Conservation (phyloP, 345 rosid genomes). For the Hevea brasiliensis region DNA sequence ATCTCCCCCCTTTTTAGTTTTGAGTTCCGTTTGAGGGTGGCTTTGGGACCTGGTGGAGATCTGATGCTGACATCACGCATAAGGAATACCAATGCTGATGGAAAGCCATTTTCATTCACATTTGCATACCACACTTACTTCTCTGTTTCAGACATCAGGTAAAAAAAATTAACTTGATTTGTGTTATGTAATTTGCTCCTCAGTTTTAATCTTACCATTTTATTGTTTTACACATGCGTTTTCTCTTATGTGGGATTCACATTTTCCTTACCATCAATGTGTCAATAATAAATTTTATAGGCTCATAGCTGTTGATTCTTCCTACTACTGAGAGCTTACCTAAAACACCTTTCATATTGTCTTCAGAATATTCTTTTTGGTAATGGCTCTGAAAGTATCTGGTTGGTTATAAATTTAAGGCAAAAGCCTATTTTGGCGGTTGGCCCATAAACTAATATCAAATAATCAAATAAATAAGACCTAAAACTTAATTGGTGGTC, state of each 20-base stretch:
- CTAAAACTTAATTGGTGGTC: too few relatives aligned
- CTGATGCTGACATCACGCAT: conserved; percentile 81
- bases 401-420: too few relatives aligned
- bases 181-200: background rate
- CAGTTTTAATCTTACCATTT: background rate
- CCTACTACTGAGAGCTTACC: background rate
- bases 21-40: conserved; percentile 87
- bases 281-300: too few relatives aligned
- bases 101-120: conserved; percentile 84
- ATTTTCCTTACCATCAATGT: background rate
- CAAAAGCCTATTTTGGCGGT: too few relatives aligned
- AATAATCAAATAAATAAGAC: too few relatives aligned
- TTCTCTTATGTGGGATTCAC: background rate
- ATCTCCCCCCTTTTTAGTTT: conserved; percentile 55
- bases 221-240: background rate
- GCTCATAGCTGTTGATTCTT: background rate
- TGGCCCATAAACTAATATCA: too few relatives aligned
- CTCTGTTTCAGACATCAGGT: conserved; percentile 96
- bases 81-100: conserved; percentile 77
- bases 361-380: too few relatives aligned
- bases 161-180: background rate
- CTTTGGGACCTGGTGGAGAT: conserved; percentile 78
- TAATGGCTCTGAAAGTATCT: too few relatives aligned
- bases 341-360: too few relatives aligned
- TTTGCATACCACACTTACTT: conserved; percentile 96